Evolutionary conservation across 2,329 filamentous ascomycete genomes (phyloP).

Genomic region (Ophiostoma montium): DNA sequence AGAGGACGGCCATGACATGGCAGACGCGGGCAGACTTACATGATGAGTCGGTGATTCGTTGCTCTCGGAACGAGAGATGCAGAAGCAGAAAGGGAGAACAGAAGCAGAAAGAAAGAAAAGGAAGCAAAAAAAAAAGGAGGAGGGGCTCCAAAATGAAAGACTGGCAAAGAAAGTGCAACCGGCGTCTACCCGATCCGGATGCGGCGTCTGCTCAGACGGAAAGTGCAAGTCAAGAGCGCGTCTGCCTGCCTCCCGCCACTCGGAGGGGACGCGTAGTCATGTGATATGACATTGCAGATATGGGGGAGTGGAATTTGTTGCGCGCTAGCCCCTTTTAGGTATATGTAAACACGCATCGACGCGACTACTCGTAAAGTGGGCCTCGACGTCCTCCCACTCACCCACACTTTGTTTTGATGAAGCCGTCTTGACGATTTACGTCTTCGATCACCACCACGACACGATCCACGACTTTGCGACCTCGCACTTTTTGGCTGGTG

Average conservation of each 20-base stretch:
- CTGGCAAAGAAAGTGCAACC: not conserved
- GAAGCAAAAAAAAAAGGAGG: not conserved
- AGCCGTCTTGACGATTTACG: not conserved
- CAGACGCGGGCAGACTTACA: not conserved
- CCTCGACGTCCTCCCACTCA: not conserved
- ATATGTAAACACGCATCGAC: conserved; percentile 15
- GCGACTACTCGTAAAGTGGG: conserved; percentile 12
- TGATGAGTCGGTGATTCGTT: not conserved
- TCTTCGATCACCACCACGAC: not conserved
- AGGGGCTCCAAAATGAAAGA: not conserved
- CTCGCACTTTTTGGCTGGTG: not conserved
- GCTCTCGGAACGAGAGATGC: not conserved
- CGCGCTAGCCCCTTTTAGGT: conserved; percentile 8
- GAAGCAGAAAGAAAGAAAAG: not conserved
- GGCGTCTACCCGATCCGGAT: not conserved
- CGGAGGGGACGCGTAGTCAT: conserved; percentile 14
- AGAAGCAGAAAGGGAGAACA: not conserved
- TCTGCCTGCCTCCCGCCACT: conserved; percentile 8
- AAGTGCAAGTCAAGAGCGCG: conserved; percentile 11
- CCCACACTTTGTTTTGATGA: conserved; percentile 5
- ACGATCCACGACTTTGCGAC: conserved; percentile 5
- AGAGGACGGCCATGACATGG: not conserved
- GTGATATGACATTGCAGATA: conserved; percentile 6
- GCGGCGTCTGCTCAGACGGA: not conserved
- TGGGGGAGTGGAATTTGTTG: not conserved